Evolutionary conservation across 73 alveolate genomes (phyloP), one percentile per base, ranked within the genome.

Genomic region (Blepharisma stoltei): DNA sequence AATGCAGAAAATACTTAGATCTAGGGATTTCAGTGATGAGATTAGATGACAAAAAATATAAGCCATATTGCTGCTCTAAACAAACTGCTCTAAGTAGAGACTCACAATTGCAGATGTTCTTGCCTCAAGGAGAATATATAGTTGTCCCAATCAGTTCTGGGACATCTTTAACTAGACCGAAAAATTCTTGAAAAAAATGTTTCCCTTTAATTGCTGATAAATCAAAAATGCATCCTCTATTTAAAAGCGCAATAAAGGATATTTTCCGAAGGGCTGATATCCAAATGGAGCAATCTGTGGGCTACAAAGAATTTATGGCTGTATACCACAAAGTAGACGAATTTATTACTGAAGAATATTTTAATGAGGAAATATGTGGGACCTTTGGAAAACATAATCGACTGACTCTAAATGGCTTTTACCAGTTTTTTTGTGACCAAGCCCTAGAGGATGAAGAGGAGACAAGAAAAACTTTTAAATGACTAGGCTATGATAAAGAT

Each of bases 1-100:
- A 83, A 65, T 60, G 96, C 65, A 86, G 89, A 73, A 80, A 82
- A 44, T 77, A 70, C 54, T 67, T 91, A 53, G 95, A 91, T 67
- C 54, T 89, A 37, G 87, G 90, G 21, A 37, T 91, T 14, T 78
- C 86, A 6, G 76, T 91, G 32, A 71, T 91, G 20, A 69, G 86
- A 25, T 8, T 78, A 83, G 6, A 80, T 82, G 37, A 54, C 23
- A 67, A 76, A 77, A 71, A 81, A 81, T 55, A 70, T 81, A 47
- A 70, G 55, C 68, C 76, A 23, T 67, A 82, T 60, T n/a, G n/a
- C n/a, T n/a, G n/a, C n/a, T n/a, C n/a, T n/a, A 9, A 43, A 43
- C 0, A 14, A 44, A 14, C 9, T 11, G 27, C 11, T 18, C 0
- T 37, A 20, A 46, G 11, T 14, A n/a, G 21, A 9, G 20, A 69